phyloP scores from a whole-genome alignment of 768 basidiomycete species.

The Russula dissimulans region DNA sequence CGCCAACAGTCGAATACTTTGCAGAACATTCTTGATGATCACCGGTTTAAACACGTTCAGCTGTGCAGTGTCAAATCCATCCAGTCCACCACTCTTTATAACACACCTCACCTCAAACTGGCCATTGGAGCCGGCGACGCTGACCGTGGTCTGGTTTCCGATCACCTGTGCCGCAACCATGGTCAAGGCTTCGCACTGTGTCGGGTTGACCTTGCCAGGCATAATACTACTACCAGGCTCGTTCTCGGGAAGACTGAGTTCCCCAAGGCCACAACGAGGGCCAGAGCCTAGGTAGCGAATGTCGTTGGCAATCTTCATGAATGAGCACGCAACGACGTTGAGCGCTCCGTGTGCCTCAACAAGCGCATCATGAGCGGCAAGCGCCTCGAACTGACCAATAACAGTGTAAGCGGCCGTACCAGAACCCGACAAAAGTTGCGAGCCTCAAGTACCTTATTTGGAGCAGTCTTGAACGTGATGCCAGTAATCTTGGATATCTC shows the following conservation, averaged over 20 bases:
- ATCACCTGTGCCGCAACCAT: slow-evolving; percentile 99
- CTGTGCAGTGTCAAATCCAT: slow-evolving; percentile 30
- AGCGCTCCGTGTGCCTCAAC: slow-evolving; percentile 96
- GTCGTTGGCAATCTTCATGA: slow-evolving; percentile 99
- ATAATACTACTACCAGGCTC: slow-evolving; percentile 99
- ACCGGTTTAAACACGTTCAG: slow-evolving; percentile 99
- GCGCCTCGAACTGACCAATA: slow-evolving; percentile 75
- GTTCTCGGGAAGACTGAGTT: slow-evolving; percentile 91
- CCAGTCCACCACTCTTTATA: neutral
- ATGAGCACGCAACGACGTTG: slow-evolving; percentile 90
- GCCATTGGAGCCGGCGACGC: slow-evolving; percentile 86
- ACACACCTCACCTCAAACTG: slow-evolving; percentile 80
- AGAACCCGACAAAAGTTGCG: neutral
- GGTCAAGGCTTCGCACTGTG: slow-evolving; percentile 96
- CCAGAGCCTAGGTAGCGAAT: slow-evolving; percentile 97
- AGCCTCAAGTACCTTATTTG: slow-evolving; percentile 72
- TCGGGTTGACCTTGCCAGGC: slow-evolving; percentile 99
- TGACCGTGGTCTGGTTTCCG: slow-evolving; percentile 91
- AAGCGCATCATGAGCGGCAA: slow-evolving; percentile 96
- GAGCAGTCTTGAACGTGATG: slow-evolving; percentile 87
- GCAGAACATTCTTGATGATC: slow-evolving; percentile 94
- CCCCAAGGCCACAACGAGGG: slow-evolving; percentile 94
- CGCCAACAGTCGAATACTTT: slow-evolving; percentile 86
- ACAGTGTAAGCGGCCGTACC: neutral
- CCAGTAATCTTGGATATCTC: slow-evolving; percentile 91